Base-by-base conservation (phyloP, 2,329 filamentous ascomycete species). In the Cladophialophora yegresii region DNA sequence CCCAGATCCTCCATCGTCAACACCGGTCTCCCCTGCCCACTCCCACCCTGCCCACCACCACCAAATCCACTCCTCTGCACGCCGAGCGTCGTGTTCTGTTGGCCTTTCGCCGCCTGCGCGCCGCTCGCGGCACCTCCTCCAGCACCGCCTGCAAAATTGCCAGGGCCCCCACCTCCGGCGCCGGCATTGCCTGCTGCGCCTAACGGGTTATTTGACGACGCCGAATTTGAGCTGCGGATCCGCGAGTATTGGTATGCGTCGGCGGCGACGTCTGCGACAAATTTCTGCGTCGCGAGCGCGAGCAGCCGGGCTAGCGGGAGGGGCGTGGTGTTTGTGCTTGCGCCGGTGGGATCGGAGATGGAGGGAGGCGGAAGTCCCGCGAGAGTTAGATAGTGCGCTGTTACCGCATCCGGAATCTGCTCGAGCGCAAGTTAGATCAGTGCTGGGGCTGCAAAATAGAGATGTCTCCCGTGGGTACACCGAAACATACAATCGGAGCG, bases 1-100 rank as follows among this genome's bases (percentile, higher is more conserved):
- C 95, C 95, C 72, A 99, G 78, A 77, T 99, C 95, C 79, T 99
- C 95, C 95, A 99, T 98, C 0, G 95, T 98, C 67, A 99, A 82
- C 61, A 99, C 93, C 20, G 95, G 97, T 68, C 92, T 85, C 69
- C 96, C 96, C 80, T 96, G 91, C 6, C 77, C 78, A 61, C 88
- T 90, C 1, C 91, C 91, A 30, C 93, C 92, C 73, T 92, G 91
- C 0, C 93, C 93, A 71, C 93, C 93, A 68, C 93, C 95, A 16
- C 91, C 92, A 73, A 88, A 93, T 0, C 91, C 91, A 26, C 90
- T 86, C 57, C 91, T 81, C 79, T 93, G 89, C 66, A 90, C 89
- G 2, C 88, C 92, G 69, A 89, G 79, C 75, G 88, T 84, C 2
- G 71, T 82, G 40, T 79, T 75, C 62, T 77, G 79, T 68, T 81